Base-by-base conservation (phyloP, 331 rosid species). In the Rosa hybrid region DNA sequence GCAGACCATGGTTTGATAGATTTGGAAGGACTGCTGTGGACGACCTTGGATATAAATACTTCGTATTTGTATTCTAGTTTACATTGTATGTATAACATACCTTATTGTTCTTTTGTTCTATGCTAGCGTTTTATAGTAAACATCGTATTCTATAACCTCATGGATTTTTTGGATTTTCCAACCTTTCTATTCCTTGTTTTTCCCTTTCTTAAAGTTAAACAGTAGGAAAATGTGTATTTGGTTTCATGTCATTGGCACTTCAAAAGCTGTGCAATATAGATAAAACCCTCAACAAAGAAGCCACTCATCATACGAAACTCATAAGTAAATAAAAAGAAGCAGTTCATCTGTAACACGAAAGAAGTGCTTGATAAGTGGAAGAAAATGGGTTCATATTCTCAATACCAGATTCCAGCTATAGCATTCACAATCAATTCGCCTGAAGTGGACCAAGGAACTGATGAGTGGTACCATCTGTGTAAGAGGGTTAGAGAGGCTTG, bases 361-460 rank as follows among this genome's bases (percentile, higher is more conserved):
- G 73, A 68, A 3, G 39, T 34, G 39, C 39, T 34, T 34, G 39
- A 34, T 3, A 34, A 34, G 39, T 34, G 39, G 39, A 34, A 34
- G 4, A 34, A 34, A 34, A 34, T 16, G 76, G 45, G 44, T 48
- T 49, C 62, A 1, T 25, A 72, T 30, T 27, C 3, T 49, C 25
- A 17, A 7, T 2, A 27, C 5, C 62, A 25, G 62, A 17, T 72
- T 50, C 77, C 63, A 5, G 9, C 63, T 44, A 27, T 17, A 14
- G 76, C 17, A 4, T 8, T 72, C 8, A 14, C 46, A 14, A 4
- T 49, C 62, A 34, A 7, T 27, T 72, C 63, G 8, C n/a, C 0
- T 13, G 75, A 27, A 72, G 62, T 72, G 14, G 76, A 72, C 16
- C 18, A 62, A 27, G 76, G 76, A 72, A 72, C 76, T 17, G 44